These are phyloP conservation scores for Acidiella bohemica DNA, from an alignment of 495 filamentous ascomycete species.

Conservation along the genomic window DNA sequence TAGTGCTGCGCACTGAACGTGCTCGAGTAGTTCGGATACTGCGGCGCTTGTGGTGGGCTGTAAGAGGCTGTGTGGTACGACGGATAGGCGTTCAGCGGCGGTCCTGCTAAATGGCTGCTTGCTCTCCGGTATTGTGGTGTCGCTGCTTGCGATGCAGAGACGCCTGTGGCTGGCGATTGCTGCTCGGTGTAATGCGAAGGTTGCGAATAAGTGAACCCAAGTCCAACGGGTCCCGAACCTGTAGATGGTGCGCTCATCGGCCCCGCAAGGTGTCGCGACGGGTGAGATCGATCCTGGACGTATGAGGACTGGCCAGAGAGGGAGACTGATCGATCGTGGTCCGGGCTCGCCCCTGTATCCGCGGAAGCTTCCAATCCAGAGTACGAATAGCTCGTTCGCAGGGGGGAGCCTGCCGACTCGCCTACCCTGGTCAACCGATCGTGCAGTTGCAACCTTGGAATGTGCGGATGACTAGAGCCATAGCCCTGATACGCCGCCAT, in stretches of 20 bases:
- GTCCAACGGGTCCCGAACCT: slow-evolving; percentile 24
- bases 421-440: slow-evolving; percentile 21
- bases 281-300: slow-evolving; percentile 9
- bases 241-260: neutral
- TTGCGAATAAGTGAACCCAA: slow-evolving; percentile 31
- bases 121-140: slow-evolving; percentile 7
- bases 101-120: slow-evolving; percentile 13
- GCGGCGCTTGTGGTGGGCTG: slow-evolving; percentile 6
- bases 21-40: slow-evolving; percentile 7
- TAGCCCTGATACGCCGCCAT: slow-evolving; percentile 15
- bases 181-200: no score
- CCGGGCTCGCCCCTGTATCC: no score
- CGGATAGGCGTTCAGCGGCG: slow-evolving; percentile 4
- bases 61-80: slow-evolving; percentile 4
- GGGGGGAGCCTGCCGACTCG: slow-evolving; percentile 23
- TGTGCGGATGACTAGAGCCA: slow-evolving; percentile 19
- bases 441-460: slow-evolving; percentile 26
- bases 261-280: slow-evolving; percentile 8
- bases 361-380: no score
- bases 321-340: slow-evolving; percentile 6
- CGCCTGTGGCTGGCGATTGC: neutral
- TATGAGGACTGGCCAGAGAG: slow-evolving; percentile 10
- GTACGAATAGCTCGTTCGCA: slow-evolving; percentile 30
- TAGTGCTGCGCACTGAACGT: neutral
- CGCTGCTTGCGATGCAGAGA: neutral